Evolutionary conservation across 441 rosid genomes (phyloP), one percentile per base, ranked within the genome.

Genomic region (Mallotus japonicus): DNA sequence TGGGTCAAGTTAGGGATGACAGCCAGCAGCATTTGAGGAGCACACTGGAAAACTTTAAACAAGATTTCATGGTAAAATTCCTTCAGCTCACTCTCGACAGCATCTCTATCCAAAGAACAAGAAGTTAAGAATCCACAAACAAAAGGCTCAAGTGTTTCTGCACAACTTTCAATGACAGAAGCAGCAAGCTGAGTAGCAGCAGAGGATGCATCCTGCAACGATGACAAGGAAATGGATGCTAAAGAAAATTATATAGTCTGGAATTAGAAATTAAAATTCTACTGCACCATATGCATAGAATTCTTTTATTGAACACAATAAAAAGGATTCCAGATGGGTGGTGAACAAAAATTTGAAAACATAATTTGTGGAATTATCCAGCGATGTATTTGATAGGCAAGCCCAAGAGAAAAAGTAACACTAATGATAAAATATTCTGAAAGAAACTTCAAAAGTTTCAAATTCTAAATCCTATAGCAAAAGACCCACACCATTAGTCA

Each of bases 21-120:
- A 71, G 89, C 78, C 73, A 80, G 79, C 82, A 95, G 90, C 84
- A 95, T 89, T 74, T 91, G 89, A 64, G 99, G 99, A 77, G 90
- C 89, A 80, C 80, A 86, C 62, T 82, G 81, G 86, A 83, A 95
- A 83, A 90, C 80, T 83, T 82, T 82, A 59, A 89, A 88, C 50
- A 90, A 74, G 74, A 95, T 89, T 76, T 91, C 92, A 70, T 95
- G 98, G 81, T 93, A 95, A 73, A 80, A 84, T 79, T 89, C 90
- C 83, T 88, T 90, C 75, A 95, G 89, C 70, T 87, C 88, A 71
- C 86, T 86, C 71, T 73, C 87, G 76, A 85, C 81, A 73, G 87
- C 73, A 82, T 90, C 97, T 82, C 90, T 87, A 59, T 91, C 86
- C 82, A 86, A 59, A 63, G 85, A 85, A 84, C 98, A 95, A 62